Base-by-base conservation (phyloP, 1,139 yeast genomes). In the Zygosaccharomyces sapae region DNA sequence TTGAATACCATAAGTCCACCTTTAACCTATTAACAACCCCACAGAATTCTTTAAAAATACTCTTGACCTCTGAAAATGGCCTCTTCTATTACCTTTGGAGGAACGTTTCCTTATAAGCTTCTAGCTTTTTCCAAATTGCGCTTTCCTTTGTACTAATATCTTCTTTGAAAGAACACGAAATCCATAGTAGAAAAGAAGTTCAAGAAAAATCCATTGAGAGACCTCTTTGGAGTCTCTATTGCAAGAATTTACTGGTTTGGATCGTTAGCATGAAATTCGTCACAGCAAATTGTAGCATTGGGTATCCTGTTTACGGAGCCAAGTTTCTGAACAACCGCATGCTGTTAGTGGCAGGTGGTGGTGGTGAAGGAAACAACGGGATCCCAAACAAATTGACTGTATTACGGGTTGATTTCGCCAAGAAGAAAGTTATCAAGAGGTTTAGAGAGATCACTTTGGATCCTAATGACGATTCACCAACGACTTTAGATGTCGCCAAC, bases 341-440 rank as follows among this genome's bases (percentile, higher is more conserved):
- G 3, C 66, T 89, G 31, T 67, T 89, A 45, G 86, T 85, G 24
- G 80, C 89, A 4, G 98, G 98, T 37, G 98, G 97, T 39, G 97
- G 97, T 33, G 97, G 97, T 34, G 95, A 87, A 66, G 95, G 95
- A 12, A 83, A 79, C 60, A 83, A 87, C 61, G 97, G 96, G 38
- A 80, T 89, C 47, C 86, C 92, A 40, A 90, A 90, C 67, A 88
- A 86, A 64, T 72, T 90, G 57, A 81, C 89, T 10, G 88, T 85
- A 12, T 68, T 83, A 41, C 71, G 77, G 48, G 71, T 85, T 47
- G 76, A 77, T 57, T 80, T 81, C 50, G 71, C 73, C 33, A 64
- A 70, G 40, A 76, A 79, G 54, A 75, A 80, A 50, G 73, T 77
- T 37, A 64, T 84, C 48, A 84, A 80, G 58, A 70, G 80, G 55